Percentiles rank a stretch among this genome's conserved stretches.
Conservation (phyloP, 768 basidiomycete species). For the Leucocoprinus birnbaumii region DNA sequence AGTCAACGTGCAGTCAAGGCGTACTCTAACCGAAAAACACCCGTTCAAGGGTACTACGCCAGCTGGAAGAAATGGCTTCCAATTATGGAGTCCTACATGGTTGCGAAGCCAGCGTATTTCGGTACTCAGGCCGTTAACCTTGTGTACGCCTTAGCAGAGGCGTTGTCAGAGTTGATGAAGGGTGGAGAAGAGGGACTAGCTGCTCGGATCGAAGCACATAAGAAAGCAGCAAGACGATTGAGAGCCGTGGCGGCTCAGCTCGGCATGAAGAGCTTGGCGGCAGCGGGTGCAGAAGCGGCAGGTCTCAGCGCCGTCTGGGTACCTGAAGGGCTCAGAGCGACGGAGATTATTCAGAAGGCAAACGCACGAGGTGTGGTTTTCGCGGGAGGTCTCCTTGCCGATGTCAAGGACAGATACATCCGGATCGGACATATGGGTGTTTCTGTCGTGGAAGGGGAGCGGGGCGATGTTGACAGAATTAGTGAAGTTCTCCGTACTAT, state of each 20-base stretch:
- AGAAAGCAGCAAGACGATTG: constrained; percentile 57
- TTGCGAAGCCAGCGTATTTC: constrained; percentile 75
- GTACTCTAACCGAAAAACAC: constrained; percentile 24
- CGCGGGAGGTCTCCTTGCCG: constrained; percentile 80
- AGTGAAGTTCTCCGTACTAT: neutral
- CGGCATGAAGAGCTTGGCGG: constrained; percentile 67
- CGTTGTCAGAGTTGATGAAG: constrained; percentile 65
- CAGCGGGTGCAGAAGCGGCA: constrained; percentile 53
- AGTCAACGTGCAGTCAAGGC: constrained; percentile 61
- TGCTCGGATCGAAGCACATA: constrained; percentile 70
- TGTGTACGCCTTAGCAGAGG: constrained; percentile 79
- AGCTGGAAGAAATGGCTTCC: constrained; percentile 88
- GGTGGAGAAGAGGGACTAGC: constrained; percentile 55
- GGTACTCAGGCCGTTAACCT: constrained; percentile 88
- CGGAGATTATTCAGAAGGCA: constrained; percentile 69
- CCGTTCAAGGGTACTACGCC: constrained; percentile 57
- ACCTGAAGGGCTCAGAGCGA: constrained; percentile 66
- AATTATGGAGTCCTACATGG: constrained; percentile 84
- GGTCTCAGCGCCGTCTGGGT: constrained; percentile 89
- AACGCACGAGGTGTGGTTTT: constrained; percentile 66
- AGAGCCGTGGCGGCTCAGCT: constrained; percentile 59
- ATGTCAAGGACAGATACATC: constrained; percentile 82
- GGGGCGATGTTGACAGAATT: constrained; percentile 71
- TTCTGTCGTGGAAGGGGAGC: constrained; percentile 57
- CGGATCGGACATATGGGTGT: constrained; percentile 80